Percentiles rank a stretch among this genome's conserved stretches.
These are phyloP conservation scores for Smittium mucronatum DNA, from an alignment of 371 early-diverging fungal species.

Conservation along the genomic window DNA sequence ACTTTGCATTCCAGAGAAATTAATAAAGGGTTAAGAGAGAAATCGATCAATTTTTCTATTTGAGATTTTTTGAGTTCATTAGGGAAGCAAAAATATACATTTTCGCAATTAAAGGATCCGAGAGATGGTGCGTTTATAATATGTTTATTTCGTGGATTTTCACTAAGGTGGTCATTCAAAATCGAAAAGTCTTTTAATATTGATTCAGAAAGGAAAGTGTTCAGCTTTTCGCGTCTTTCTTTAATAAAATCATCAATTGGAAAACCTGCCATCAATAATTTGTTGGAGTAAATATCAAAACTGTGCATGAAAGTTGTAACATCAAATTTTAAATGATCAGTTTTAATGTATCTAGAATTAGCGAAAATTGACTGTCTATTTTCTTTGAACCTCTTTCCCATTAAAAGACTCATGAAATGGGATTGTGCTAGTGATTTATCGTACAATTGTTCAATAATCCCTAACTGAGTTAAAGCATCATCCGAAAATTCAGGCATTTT, in stretches of 20 bases:
- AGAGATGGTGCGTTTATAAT: too few species aligned
- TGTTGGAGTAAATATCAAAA: conserved; percentile 20
- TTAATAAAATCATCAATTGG: not conserved
- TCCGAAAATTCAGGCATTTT: conserved; percentile 21
- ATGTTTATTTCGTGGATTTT: not conserved
- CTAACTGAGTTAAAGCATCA: conserved; percentile 26
- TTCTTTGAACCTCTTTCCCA: conserved; percentile 19
- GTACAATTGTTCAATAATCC: conserved; percentile 27
- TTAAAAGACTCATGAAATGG: conserved; percentile 27
- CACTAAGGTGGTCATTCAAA: not conserved
- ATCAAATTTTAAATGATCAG: conserved; percentile 25
- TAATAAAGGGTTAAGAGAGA: not conserved
- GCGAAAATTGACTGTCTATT: conserved; percentile 19
- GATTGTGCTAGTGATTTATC: conserved; percentile 28
- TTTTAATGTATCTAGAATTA: conserved; percentile 22
- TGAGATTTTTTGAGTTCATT: not conserved
- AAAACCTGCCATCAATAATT: not conserved
- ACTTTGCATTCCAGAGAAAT: not conserved
- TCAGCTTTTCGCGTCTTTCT: not conserved
- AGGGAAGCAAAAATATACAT: not conserved
- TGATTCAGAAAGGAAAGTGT: not conserved
- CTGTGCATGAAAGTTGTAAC: conserved; percentile 32
- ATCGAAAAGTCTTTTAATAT: not conserved
- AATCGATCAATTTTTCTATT: not conserved
- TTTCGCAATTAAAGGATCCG: not conserved